Evolutionary conservation across 176 grass and related monocot species (phyloP).

Genomic region (Aegilops umbellulata): DNA sequence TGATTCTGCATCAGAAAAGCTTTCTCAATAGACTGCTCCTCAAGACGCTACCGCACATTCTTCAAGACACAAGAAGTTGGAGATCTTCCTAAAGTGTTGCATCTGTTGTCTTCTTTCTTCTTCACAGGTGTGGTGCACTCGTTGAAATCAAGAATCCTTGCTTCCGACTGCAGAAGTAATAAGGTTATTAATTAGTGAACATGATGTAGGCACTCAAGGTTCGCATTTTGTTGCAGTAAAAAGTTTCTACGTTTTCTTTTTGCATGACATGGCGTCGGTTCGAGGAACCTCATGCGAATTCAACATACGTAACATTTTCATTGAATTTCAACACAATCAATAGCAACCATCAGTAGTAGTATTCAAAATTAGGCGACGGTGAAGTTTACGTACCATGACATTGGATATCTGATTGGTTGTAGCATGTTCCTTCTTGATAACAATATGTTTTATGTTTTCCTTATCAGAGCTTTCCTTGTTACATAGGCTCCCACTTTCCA

Average conservation of each 20-base stretch:
- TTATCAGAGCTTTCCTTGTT: constrained; percentile 32
- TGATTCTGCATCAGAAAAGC: constrained; percentile 21
- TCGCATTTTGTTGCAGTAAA: not conserved
- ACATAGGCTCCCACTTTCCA: constrained; percentile 37
- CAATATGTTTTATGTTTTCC: constrained; percentile 39
- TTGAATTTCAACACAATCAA: not conserved
- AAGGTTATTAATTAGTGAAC: not conserved
- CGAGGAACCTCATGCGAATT: not conserved
- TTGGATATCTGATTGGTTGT: constrained; percentile 41
- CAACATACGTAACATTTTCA: not conserved
- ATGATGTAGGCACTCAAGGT: not conserved
- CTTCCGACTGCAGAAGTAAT: constrained; percentile 56
- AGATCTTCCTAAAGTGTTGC: constrained; percentile 33
- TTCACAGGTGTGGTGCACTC: constrained; percentile 62
- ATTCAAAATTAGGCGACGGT: not conserved
- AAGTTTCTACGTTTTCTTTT: not conserved
- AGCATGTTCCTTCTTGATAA: constrained; percentile 30
- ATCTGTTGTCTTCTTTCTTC: constrained; percentile 39
- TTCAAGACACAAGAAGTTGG: constrained; percentile 56
- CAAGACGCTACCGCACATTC: constrained; percentile 39
- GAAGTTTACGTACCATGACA: constrained; percentile 43
- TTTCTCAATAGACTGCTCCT: not conserved
- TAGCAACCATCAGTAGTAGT: not conserved
- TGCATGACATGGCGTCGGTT: not conserved
- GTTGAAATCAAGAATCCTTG: constrained; percentile 78